These are phyloP conservation scores for Coleophoma cylindrospora DNA, from an alignment of 2,329 filamentous ascomycete genomes.

Conservation along the genomic window DNA sequence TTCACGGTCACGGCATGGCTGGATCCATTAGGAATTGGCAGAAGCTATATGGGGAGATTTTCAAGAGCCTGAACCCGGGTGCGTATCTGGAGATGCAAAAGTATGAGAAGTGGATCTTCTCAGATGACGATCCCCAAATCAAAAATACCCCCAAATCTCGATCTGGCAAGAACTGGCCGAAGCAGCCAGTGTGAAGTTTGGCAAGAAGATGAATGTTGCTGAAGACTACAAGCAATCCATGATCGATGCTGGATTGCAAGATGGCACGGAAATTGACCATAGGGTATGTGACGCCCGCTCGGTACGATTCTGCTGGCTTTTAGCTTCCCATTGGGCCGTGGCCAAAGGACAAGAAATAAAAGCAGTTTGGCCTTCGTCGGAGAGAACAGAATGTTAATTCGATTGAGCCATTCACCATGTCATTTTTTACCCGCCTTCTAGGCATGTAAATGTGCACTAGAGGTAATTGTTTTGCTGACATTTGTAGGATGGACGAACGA, in stretches of 20 bases:
- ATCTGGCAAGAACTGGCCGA: slow-evolving; percentile 3
- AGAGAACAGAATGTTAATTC: slow-evolving; percentile 41
- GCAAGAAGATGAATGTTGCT: slow-evolving; percentile 6
- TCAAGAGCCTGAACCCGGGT: slow-evolving; percentile 5
- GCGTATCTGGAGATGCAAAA: slow-evolving; percentile 6
- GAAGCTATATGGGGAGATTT: slow-evolving; percentile 2
- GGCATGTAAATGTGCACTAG: slow-evolving; percentile 5
- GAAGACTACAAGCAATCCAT: slow-evolving; percentile 13
- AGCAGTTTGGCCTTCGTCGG: slow-evolving; percentile 44
- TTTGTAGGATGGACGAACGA: slow-evolving; percentile 33
- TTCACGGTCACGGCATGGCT: slow-evolving; percentile 22
- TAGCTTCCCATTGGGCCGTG: slow-evolving; percentile 26
- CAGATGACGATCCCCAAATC: slow-evolving; percentile 5
- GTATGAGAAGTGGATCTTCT: slow-evolving; percentile 3
- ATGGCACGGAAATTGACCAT: slow-evolving; percentile 21
- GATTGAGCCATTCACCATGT: slow-evolving; percentile 42
- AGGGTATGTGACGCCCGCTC: background rate
- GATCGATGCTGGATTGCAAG: slow-evolving; percentile 31
- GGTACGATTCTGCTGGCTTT: background rate
- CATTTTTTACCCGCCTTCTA: slow-evolving; percentile 40
- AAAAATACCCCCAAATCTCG: slow-evolving; percentile 1
- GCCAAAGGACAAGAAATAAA: slow-evolving; percentile 35
- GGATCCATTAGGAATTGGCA: slow-evolving; percentile 4
- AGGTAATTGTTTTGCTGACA: no score
- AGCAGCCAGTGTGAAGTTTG: slow-evolving; percentile 3